Evolutionary conservation across 192 early-diverging fungal genomes (phyloP).

Genomic region (Podila epicladia): DNA sequence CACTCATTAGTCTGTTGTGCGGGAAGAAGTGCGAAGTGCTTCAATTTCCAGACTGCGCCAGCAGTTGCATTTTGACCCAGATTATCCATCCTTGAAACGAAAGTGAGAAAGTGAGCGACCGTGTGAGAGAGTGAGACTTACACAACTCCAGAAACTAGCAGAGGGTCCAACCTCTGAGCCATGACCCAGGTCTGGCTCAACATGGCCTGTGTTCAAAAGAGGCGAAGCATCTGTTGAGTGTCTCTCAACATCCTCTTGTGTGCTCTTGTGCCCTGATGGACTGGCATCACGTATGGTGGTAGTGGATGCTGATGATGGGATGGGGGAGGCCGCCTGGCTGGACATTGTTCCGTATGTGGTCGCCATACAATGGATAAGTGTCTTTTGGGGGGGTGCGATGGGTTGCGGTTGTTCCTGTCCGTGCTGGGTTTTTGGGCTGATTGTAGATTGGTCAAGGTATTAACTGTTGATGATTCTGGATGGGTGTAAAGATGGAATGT

Average conservation of each 20-base stretch:
- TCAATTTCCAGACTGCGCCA: too few species aligned
- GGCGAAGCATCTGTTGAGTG: slow-evolving; percentile 41
- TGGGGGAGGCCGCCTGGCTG: background rate
- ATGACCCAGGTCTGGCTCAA: slow-evolving; percentile 38
- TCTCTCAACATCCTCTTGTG: background rate
- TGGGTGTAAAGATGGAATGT: slow-evolving; percentile 13
- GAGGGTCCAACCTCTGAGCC: slow-evolving; percentile 46
- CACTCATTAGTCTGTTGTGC: too few species aligned
- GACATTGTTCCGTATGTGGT: background rate
- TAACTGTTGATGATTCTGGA: background rate
- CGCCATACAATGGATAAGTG: background rate
- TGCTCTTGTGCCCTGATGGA: background rate
- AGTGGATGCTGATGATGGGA: background rate
- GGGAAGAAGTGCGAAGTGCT: too few species aligned
- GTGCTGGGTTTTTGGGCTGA: background rate
- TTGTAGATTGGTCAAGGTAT: too few species aligned
- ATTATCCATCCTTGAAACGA: background rate
- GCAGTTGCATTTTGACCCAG: too few species aligned
- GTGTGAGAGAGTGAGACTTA: slow-evolving; percentile 11
- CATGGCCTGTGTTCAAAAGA: slow-evolving; percentile 39
- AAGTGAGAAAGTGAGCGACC: background rate
- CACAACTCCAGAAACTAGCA: slow-evolving; percentile 48
- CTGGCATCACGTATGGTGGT: background rate
- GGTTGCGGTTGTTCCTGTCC: background rate
- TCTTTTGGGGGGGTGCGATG: background rate